Conservation (phyloP, 345 rosid species). For the Heritiera littoralis region DNA sequence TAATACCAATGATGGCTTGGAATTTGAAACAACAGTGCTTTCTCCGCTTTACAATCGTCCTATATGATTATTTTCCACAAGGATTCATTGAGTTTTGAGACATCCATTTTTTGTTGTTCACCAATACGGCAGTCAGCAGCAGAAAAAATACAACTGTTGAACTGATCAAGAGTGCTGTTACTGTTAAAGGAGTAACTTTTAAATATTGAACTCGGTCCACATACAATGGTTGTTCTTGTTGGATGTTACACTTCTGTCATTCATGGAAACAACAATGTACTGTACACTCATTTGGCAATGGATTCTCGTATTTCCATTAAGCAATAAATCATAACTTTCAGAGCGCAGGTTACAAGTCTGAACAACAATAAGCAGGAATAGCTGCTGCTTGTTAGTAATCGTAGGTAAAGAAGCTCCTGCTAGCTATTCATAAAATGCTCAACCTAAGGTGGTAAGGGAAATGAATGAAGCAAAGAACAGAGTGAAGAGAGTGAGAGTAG, state of each 20-base stretch:
- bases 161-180: too few species aligned
- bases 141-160: too few species aligned
- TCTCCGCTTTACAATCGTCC: background rate
- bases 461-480: constrained; percentile 17
- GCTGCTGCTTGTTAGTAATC: background rate
- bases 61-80: background rate
- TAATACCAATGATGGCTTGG: background rate
- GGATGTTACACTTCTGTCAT: too few species aligned
- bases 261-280: background rate
- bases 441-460: background rate
- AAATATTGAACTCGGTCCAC: too few species aligned
- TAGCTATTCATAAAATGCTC: background rate
- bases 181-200: too few species aligned
- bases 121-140: background rate
- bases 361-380: background rate
- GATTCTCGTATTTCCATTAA: background rate
- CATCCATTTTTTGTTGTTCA: background rate
- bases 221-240: too few species aligned
- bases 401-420: background rate
- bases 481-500: constrained; percentile 19
- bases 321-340: background rate
- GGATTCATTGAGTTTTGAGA: background rate
- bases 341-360: background rate
- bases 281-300: background rate
- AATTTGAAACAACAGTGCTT: background rate